Percentiles rank a stretch among this genome's conserved stretches.
phyloP scores from a whole-genome alignment of 768 basidiomycete genomes.

The Kwoniella sp. region DNA sequence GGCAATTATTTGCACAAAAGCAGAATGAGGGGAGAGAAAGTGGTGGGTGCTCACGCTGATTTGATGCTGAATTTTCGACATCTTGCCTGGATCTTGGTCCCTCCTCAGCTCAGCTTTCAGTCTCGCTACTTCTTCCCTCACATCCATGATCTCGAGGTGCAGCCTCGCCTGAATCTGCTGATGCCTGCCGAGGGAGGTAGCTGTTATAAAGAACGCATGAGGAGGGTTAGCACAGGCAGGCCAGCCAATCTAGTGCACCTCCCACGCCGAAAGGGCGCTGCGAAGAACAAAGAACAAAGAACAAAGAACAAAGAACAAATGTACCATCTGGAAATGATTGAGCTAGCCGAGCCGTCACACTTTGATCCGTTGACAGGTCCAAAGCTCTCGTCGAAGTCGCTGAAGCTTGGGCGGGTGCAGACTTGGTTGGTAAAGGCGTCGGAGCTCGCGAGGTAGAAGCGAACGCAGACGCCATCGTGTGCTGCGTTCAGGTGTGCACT shows the following conservation, averaged over 20 bases:
- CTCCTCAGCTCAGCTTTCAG: constrained; percentile 69
- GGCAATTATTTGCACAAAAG: background rate
- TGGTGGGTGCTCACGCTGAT: constrained; percentile 69
- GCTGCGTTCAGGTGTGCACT: no score
- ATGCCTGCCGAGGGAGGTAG: constrained; percentile 72
- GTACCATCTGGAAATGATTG: constrained; percentile 41
- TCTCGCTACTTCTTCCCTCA: constrained; percentile 71
- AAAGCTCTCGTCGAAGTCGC: background rate
- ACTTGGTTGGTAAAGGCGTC: background rate
- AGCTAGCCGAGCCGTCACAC: constrained; percentile 37
- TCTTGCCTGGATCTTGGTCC: constrained; percentile 83
- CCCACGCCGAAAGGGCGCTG: no score
- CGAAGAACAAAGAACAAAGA: no score
- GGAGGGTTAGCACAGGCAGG: constrained; percentile 19
- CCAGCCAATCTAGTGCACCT: no score
- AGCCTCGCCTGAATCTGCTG: constrained; percentile 71
- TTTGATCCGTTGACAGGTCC: constrained; percentile 7
- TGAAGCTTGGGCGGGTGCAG: background rate
- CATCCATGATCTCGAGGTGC: constrained; percentile 67
- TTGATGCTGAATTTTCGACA: constrained; percentile 92
- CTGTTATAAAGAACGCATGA: no score
- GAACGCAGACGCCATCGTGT: constrained; percentile 13
- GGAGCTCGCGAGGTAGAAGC: constrained; percentile 12
- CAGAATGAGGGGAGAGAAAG: background rate
- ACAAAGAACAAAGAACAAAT: background rate